Evolutionary conservation across 2,329 filamentous ascomycete species (phyloP), one percentile per base, ranked within the genome.

Genomic region (Claviceps pusilla): DNA sequence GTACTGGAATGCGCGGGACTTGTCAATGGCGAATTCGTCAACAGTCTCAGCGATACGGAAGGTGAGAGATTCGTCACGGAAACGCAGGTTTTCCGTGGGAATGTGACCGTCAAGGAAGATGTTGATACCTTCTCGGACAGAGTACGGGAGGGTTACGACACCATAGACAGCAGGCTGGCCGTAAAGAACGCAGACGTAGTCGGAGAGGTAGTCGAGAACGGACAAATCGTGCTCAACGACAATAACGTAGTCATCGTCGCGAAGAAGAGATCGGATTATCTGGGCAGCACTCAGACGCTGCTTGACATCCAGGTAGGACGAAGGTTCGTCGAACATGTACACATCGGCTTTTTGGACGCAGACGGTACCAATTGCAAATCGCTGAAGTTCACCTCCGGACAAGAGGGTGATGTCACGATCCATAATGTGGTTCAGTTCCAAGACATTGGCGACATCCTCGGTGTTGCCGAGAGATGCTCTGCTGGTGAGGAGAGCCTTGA

Each of bases 251-350:
- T 95, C 88, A 63, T 96, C 81, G 49, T 89, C 82, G 50, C 87
- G 81, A 54, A 96, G 80, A 51, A 98, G 82, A 59, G 88, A 90
- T 61, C 93, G 89, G 64, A 98, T 97, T 62, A 95, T 87, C 63
- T 86, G 82, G 63, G 89, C 91, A 59, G 94, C 93, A 62, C 86
- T 87, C 61, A 98, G 76, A 84, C 93, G 87, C 74, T 98, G 93
- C 80, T 97, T 97, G 68, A 98, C 93, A 86, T 98, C 94, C 56
- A 98, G 81, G 72, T 96, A 98, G 42, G 93, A 98, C 45, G 91
- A 97, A 19, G 94, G 94, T 76, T 98, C 93, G 71, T 98, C 93
- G 65, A 98, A 98, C 93, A 98, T 97, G 78, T 98, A 98, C 11
- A 95, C 89, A 69, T 98, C 93, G 62, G 91, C 91, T 65, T 95